Conservation (phyloP, 768 basidiomycete species). For the Termitomyces sp. region DNA sequence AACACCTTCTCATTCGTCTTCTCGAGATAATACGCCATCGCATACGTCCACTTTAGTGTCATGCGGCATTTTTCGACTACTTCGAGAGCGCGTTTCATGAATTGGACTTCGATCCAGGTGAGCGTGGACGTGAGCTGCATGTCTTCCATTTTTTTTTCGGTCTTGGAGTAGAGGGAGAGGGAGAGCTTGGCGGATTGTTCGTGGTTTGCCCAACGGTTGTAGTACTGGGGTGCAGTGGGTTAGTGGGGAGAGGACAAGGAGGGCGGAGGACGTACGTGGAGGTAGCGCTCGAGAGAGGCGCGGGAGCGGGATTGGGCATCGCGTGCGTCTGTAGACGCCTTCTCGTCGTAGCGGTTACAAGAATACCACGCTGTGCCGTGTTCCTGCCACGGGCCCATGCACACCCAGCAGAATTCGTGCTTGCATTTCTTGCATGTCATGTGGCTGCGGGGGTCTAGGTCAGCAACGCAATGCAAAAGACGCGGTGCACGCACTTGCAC, state of each 20-base stretch:
- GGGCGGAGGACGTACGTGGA: conserved; percentile 63
- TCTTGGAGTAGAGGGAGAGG: conserved; percentile 86
- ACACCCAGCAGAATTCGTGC: conserved; percentile 99
- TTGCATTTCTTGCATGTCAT: conserved; percentile 99
- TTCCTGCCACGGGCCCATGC: conserved; percentile 98
- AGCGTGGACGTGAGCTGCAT: conserved; percentile 92
- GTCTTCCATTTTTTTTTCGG: conserved; percentile 99
- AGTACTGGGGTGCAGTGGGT: conserved; percentile 72
- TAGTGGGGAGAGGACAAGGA: conserved; percentile 1
- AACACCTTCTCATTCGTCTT: conserved; percentile 91
- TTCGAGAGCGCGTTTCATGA: conserved; percentile 98
- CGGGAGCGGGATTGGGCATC: conserved; percentile 90
- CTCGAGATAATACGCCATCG: conserved; percentile 96
- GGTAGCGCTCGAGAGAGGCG: conserved; percentile 90
- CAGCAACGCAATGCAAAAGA: neutral
- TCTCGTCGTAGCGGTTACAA: conserved; percentile 97
- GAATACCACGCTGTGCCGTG: conserved; percentile 98
- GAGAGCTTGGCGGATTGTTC: conserved; percentile 99
- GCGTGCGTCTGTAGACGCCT: conserved; percentile 79
- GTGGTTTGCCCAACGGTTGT: conserved; percentile 99
- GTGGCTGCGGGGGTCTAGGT: conserved; percentile 55
- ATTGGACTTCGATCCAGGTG: conserved; percentile 99
- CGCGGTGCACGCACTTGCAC: conserved; percentile 80
- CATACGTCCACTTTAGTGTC: conserved; percentile 99
- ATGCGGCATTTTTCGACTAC: conserved; percentile 85